These are phyloP conservation scores for Lactifluus pinguis DNA, from an alignment of 768 basidiomycete genomes.

Conservation along the genomic window DNA sequence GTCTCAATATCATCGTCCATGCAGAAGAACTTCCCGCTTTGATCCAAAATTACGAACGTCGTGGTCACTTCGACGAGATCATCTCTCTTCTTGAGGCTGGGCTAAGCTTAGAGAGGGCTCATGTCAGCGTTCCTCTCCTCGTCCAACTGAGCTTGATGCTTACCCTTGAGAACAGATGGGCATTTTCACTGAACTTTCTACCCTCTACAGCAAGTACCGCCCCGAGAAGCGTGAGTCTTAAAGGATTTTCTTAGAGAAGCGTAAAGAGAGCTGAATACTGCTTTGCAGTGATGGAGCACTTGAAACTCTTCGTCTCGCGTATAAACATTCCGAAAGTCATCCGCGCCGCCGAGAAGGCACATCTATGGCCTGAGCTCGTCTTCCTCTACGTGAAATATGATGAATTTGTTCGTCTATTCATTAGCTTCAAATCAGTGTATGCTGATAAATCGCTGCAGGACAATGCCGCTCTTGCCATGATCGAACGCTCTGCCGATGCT, in stretches of 20 bases:
- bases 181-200: slow-evolving; percentile 92
- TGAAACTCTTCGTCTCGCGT: slow-evolving; percentile 90
- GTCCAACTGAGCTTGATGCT: neutral
- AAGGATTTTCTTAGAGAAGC: neutral
- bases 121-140: slow-evolving; percentile 37
- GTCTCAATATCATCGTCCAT: slow-evolving; percentile 95
- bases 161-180: slow-evolving; percentile 55
- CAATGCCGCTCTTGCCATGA: slow-evolving; percentile 97
- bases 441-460: slow-evolving; percentile 40
- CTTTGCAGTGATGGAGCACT: slow-evolving; percentile 87
- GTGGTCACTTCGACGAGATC: slow-evolving; percentile 92
- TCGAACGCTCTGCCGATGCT: slow-evolving; percentile 94
- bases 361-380: slow-evolving; percentile 97
- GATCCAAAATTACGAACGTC: slow-evolving; percentile 79
- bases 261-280: neutral
- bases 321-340: slow-evolving; percentile 99
- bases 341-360: slow-evolving; percentile 90
- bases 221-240: slow-evolving; percentile 73
- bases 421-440: neutral
- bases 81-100: slow-evolving; percentile 89
- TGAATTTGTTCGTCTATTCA: slow-evolving; percentile 56
- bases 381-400: slow-evolving; percentile 99
- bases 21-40: slow-evolving; percentile 73
- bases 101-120: slow-evolving; percentile 91
- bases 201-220: slow-evolving; percentile 89